A percentile compares a stretch with the other conserved stretches of the same genome.
Conservation (phyloP, 1,284 basidiomycete species). For the Pseudozyma sp. region DNA sequence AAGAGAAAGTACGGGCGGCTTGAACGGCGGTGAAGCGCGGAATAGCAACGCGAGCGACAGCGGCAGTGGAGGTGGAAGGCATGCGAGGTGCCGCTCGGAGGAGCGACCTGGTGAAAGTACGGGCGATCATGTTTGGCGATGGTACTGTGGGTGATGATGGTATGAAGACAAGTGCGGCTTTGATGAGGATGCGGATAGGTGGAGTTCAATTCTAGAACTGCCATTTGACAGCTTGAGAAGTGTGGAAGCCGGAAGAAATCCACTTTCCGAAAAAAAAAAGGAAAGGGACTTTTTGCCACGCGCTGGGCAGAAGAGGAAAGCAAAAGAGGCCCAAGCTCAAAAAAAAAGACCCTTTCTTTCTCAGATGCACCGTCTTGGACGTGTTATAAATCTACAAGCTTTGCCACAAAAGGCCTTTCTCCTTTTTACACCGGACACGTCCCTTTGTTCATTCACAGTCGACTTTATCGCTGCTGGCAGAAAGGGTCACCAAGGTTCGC, state of each 20-base stretch:
- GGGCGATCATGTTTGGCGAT: conserved; percentile 24
- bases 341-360: background rate
- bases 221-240: conserved; percentile 5
- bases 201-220: conserved; percentile 9
- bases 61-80: background rate
- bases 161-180: too few relatives aligned
- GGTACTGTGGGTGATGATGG: conserved; percentile 1
- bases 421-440: too few relatives aligned
- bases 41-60: conserved; percentile 8
- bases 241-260: conserved; percentile 30
- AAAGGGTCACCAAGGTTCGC: too few relatives aligned
- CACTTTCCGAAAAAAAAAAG: background rate
- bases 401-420: too few relatives aligned
- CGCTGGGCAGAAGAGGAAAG: background rate
- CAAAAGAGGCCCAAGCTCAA: conserved; percentile 4
- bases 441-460: too few relatives aligned
- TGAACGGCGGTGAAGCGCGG: background rate
- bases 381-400: background rate
- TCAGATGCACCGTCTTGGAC: background rate
- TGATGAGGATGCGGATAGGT: conserved; percentile 13
- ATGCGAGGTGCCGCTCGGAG: conserved; percentile 17
- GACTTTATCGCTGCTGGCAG: too few relatives aligned
- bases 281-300: background rate
- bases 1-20: conserved; percentile 18
- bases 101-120: conserved; percentile 19